A percentile compares a stretch with the other conserved stretches of the same genome.
phyloP scores from a whole-genome alignment of 352 stramenopile species.

The Phytophthora aleatoria region DNA sequence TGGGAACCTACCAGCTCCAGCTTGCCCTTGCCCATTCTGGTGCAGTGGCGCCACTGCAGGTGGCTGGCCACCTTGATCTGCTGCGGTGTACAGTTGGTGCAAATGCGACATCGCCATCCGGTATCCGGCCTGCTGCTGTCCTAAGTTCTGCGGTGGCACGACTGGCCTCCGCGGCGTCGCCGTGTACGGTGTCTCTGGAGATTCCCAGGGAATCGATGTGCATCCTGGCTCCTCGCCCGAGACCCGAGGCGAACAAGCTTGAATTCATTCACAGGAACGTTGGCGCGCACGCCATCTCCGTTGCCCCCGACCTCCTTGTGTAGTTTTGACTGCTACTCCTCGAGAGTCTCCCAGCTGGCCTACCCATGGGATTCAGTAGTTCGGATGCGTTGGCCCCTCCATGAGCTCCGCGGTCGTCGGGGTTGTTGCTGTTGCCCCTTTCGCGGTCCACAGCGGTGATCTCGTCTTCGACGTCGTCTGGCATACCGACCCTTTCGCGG shows the following conservation, averaged over 20 bases:
- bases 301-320: background rate
- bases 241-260: background rate
- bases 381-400: background rate
- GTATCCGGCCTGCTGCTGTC: background rate
- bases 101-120: background rate
- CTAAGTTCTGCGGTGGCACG: background rate
- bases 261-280: background rate
- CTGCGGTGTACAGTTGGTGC: conserved; percentile 1
- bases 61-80: background rate
- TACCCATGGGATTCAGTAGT: conserved; percentile 1
- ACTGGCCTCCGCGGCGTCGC: background rate
- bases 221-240: background rate
- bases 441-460: background rate
- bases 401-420: background rate
- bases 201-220: background rate
- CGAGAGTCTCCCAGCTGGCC: background rate
- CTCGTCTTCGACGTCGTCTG: background rate
- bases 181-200: background rate
- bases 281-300: background rate
- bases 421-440: background rate
- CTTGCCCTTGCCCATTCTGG: background rate
- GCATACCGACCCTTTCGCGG: conserved; percentile 1
- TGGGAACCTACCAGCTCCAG: background rate
- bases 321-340: conserved; percentile 5
- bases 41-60: background rate